Conservation (phyloP, 768 basidiomycete species). For the Chalciporus pseudorubinellus region DNA sequence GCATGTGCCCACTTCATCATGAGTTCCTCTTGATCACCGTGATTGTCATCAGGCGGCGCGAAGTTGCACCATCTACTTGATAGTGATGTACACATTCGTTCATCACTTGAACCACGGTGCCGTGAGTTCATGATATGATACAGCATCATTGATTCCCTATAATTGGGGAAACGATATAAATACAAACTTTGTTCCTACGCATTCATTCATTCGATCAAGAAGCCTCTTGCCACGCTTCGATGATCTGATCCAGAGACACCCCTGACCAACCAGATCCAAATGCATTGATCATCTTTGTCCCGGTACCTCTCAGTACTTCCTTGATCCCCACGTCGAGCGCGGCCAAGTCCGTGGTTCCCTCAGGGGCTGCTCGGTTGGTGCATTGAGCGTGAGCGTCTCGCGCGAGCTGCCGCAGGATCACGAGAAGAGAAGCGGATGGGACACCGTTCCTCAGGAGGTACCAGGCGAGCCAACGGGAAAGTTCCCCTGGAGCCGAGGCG, state of each 20-base stretch:
- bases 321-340: slow-evolving; percentile 61
- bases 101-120: too few species aligned
- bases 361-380: slow-evolving; percentile 45
- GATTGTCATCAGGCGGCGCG: too few species aligned
- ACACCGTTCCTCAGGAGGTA: slow-evolving; percentile 69
- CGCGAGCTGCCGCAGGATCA: slow-evolving; percentile 59
- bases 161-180: not conserved
- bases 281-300: slow-evolving; percentile 72
- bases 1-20: too few species aligned
- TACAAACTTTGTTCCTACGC: not conserved
- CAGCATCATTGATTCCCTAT: not conserved
- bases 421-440: slow-evolving; percentile 66
- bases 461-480: slow-evolving; percentile 57
- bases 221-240: slow-evolving; percentile 50
- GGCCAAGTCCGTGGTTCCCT: slow-evolving; percentile 42
- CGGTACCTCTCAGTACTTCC: slow-evolving; percentile 84
- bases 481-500: slow-evolving; percentile 3
- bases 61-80: too few species aligned
- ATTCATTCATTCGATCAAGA: slow-evolving; percentile 1
- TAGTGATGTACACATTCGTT: too few species aligned
- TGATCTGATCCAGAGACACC: slow-evolving; percentile 62
- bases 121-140: slow-evolving; percentile 1
- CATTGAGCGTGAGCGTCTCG: slow-evolving; percentile 61
- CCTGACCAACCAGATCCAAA: slow-evolving; percentile 75
- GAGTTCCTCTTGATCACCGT: too few species aligned